These are phyloP conservation scores for Grosmannia huntii DNA, from an alignment of 2,329 filamentous ascomycete species.

Conservation along the genomic window DNA sequence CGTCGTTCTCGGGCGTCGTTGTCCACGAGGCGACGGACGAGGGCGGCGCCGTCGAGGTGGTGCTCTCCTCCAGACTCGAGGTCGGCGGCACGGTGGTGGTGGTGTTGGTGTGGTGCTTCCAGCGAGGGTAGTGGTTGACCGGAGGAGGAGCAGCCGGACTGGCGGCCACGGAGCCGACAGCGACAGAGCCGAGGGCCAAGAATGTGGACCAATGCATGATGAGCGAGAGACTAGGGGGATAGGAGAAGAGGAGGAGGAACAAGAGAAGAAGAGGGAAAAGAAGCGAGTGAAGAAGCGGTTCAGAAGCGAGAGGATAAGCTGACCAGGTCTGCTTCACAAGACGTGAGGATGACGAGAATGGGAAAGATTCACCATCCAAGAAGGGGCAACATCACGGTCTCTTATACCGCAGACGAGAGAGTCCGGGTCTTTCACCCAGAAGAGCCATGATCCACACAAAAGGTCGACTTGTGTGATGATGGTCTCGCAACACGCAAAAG, in stretches of 20 bases:
- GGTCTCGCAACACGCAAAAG: too few relatives aligned
- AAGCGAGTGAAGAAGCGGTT: background rate
- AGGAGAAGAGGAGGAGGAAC: background rate
- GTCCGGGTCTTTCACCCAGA: background rate
- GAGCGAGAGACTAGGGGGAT: background rate
- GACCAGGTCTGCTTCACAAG: background rate
- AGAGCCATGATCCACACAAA: background rate
- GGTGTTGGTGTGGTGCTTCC: background rate
- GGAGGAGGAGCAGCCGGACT: background rate
- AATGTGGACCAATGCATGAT: constrained; percentile 9
- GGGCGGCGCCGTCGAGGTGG: background rate
- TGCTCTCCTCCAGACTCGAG: background rate
- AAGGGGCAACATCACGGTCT: background rate
- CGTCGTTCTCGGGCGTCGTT: background rate
- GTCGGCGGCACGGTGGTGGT: background rate
- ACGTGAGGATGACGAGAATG: background rate
- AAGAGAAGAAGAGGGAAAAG: background rate
- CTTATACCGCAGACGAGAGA: background rate
- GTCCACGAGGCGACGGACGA: background rate
- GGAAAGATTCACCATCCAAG: background rate
- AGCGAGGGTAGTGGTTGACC: background rate
- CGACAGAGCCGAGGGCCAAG: constrained; percentile 7
- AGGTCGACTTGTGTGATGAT: too few relatives aligned
- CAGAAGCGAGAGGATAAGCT: background rate
- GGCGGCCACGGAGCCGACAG: constrained; percentile 3